Conservation (phyloP, 139 green algal genomes). For the Chlorella sp. region DNA sequence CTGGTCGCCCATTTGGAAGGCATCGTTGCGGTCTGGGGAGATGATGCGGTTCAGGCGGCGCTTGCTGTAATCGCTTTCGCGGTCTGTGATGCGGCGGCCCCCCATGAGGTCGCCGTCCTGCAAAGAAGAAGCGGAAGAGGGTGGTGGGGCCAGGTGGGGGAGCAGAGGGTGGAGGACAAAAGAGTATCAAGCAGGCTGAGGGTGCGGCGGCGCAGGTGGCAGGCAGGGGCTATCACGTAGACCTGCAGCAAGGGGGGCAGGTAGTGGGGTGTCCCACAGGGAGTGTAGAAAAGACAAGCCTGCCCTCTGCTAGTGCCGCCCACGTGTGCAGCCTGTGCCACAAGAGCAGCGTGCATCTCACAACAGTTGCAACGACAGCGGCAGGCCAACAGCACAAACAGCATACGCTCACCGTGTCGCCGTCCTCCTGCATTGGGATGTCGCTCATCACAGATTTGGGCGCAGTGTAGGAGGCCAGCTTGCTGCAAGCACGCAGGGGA, state of each 20-base stretch:
- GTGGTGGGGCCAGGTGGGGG: not conserved
- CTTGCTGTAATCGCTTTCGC: constrained; percentile 92
- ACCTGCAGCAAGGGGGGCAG: not conserved
- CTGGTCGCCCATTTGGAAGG: constrained; percentile 81
- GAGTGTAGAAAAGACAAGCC: not conserved
- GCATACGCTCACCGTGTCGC: constrained; percentile 30
- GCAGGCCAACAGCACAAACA: not conserved
- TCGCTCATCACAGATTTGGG: constrained; percentile 76
- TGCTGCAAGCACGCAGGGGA: constrained; percentile 55
- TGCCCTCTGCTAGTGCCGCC: no score
- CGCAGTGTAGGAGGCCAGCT: constrained; percentile 78
- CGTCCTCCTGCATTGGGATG: constrained; percentile 67
- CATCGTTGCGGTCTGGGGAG: constrained; percentile 90
- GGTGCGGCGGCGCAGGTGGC: not conserved
- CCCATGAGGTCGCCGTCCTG: constrained; percentile 50
- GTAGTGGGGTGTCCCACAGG: not conserved
- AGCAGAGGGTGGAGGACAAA: not conserved
- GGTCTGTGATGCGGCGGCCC: constrained; percentile 78
- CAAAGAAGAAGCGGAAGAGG: not conserved
- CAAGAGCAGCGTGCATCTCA: not conserved
- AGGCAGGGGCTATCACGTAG: not conserved
- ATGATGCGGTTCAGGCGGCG: constrained; percentile 85
- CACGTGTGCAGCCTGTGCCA: not conserved
- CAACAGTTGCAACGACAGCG: not conserved
- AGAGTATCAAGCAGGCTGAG: not conserved